A percentile compares a stretch with the other conserved stretches of the same genome.
Evolutionary conservation across 2,329 filamentous ascomycete genomes (phyloP).

Genomic region (Sporothrix dimorphospora): DNA sequence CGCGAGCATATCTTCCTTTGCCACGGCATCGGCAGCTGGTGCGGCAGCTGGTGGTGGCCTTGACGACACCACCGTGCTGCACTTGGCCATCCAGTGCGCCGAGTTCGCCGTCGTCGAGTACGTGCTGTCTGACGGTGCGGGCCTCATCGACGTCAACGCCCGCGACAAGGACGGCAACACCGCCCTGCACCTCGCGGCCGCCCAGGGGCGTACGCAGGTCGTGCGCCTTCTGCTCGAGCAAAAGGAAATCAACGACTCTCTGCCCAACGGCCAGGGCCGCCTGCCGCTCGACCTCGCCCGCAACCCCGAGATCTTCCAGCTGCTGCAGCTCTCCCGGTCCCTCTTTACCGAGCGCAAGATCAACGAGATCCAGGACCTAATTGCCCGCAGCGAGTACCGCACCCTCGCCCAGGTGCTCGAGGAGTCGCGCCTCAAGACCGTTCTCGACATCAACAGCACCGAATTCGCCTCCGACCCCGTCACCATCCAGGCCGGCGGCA

Average conservation of each 20-base stretch:
- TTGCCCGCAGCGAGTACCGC: slow-evolving; percentile 74
- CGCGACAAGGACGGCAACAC: slow-evolving; percentile 94
- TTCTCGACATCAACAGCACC: slow-evolving; percentile 88
- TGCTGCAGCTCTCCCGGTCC: slow-evolving; percentile 86
- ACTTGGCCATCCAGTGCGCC: slow-evolving; percentile 93
- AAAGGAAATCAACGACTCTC: slow-evolving; percentile 82
- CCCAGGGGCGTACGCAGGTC: slow-evolving; percentile 76
- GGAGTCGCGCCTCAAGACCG: slow-evolving; percentile 81
- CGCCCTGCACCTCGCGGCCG: slow-evolving; percentile 83
- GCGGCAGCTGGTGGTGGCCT: slow-evolving; percentile 51
- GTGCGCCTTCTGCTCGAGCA: slow-evolving; percentile 84
- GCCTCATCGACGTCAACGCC: slow-evolving; percentile 78
- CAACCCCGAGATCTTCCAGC: slow-evolving; percentile 93
- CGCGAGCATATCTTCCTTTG: slow-evolving; percentile 60
- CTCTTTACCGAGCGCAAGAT: slow-evolving; percentile 88
- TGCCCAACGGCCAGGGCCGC: slow-evolving; percentile 82
- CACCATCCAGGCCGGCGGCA: slow-evolving; percentile 83
- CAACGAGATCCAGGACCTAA: slow-evolving; percentile 78
- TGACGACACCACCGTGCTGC: slow-evolving; percentile 86
- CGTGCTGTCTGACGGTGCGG: slow-evolving; percentile 75
- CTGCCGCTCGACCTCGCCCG: slow-evolving; percentile 86
- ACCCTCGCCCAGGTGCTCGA: slow-evolving; percentile 77
- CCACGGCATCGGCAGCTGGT: slow-evolving; percentile 40
- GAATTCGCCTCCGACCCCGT: slow-evolving; percentile 81
- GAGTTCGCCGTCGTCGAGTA: slow-evolving; percentile 92